A percentile compares a stretch with the other conserved stretches of the same genome.
These are phyloP conservation scores for Coriolopsis trogii DNA, from an alignment of 1,284 basidiomycete species.

Conservation along the genomic window DNA sequence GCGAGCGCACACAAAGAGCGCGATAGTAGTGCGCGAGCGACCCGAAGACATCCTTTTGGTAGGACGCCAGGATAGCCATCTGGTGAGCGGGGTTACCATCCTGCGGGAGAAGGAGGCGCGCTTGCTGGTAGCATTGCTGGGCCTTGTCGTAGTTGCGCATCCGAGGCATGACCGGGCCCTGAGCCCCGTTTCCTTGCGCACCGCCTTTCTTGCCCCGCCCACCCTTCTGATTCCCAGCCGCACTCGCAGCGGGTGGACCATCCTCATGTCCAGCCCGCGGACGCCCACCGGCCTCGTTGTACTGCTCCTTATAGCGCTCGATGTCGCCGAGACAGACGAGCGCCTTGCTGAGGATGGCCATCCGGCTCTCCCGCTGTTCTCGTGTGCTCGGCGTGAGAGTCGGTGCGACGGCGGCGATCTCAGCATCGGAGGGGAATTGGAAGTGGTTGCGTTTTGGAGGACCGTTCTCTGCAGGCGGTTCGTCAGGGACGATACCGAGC, in stretches of 20 bases:
- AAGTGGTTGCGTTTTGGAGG: conserved; percentile 48
- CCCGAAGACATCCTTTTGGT: conserved; percentile 80
- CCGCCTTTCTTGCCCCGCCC: conserved; percentile 50
- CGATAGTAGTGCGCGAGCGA: conserved; percentile 90
- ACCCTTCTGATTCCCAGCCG: conserved; percentile 39
- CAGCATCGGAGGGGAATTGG: conserved; percentile 57
- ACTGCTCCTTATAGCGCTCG: conserved; percentile 90
- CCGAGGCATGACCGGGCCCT: conserved; percentile 35
- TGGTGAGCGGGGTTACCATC: conserved; percentile 93
- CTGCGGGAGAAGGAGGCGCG: conserved; percentile 78
- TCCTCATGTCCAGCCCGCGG: conserved; percentile 69
- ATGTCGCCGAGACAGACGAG: conserved; percentile 94
- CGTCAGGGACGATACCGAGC: conserved; percentile 54
- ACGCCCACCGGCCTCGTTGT: conserved; percentile 72
- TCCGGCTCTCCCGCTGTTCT: conserved; percentile 60
- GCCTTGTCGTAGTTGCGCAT: conserved; percentile 75
- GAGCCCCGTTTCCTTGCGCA: conserved; percentile 37
- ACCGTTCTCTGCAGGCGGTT: conserved; percentile 15
- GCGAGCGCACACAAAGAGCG: conserved; percentile 83
- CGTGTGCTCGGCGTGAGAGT: conserved; percentile 44
- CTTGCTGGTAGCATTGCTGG: conserved; percentile 83
- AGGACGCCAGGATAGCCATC: conserved; percentile 89
- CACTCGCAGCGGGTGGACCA: conserved; percentile 35
- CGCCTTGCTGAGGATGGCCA: conserved; percentile 83
- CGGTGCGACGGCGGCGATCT: conserved; percentile 29